phyloP scores from a whole-genome alignment of 495 filamentous ascomycete genomes.

The Monascus purpureus region DNA sequence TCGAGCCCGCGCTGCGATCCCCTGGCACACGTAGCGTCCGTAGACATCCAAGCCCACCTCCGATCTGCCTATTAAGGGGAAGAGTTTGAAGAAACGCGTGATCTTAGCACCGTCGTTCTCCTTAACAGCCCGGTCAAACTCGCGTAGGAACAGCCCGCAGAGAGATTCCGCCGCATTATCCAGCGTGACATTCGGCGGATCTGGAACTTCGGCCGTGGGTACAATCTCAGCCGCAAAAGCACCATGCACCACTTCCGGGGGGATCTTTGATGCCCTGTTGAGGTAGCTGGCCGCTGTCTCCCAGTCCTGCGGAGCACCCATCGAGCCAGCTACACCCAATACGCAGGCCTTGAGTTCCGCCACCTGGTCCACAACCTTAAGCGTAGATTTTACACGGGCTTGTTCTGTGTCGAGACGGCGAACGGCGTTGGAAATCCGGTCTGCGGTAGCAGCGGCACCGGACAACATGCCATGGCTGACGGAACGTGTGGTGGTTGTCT shows the following conservation, averaged over 20 bases:
- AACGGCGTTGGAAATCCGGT: constrained; percentile 71
- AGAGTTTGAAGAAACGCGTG: constrained; percentile 94
- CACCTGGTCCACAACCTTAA: constrained; percentile 90
- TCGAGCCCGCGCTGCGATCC: constrained; percentile 71
- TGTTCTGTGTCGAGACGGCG: constrained; percentile 81
- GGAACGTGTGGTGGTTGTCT: constrained; percentile 67
- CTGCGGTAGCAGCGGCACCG: constrained; percentile 70
- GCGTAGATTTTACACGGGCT: constrained; percentile 71
- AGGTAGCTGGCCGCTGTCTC: constrained; percentile 88
- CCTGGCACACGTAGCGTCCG: constrained; percentile 86
- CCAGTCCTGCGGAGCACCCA: constrained; percentile 98
- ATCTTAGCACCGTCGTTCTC: constrained; percentile 76
- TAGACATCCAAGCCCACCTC: constrained; percentile 90
- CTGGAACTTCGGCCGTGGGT: constrained; percentile 87
- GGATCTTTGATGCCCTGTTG: constrained; percentile 65
- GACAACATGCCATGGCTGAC: constrained; percentile 84
- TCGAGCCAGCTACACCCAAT: constrained; percentile 84
- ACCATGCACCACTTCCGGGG: constrained; percentile 61
- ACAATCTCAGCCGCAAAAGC: constrained; percentile 89
- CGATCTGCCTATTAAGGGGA: constrained; percentile 82
- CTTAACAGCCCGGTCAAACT: constrained; percentile 85
- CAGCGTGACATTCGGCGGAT: constrained; percentile 76
- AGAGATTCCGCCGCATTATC: constrained; percentile 75
- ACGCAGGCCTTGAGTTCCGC: constrained; percentile 93
- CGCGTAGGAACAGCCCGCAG: constrained; percentile 77